Base-by-base conservation (phyloP, 2,329 filamentous ascomycete species). In the Tolypocladium ovalisporum region DNA sequence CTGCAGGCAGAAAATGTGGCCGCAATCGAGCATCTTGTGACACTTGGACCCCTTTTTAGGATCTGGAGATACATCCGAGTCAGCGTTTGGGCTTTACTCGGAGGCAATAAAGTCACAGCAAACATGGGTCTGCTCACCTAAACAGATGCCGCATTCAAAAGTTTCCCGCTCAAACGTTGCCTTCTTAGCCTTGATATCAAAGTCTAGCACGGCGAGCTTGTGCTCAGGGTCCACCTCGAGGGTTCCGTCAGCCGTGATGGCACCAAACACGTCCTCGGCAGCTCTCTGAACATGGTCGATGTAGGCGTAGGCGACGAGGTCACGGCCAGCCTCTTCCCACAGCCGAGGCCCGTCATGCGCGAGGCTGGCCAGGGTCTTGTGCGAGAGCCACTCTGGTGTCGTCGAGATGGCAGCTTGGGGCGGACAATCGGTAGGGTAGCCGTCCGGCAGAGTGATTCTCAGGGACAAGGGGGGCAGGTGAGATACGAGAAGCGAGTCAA, bases 1-100 rank as follows among this genome's bases (percentile, higher is more conserved):
- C n/a, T 83, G 72, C 22, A 87, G 75, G 70, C 94, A 99, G 68
- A 97, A 99, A 40, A 97, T 90, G 68, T 99, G 93, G 0, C 84
- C 85, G 70, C 94, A 99, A 58, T 87, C 84, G 52, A 88, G 73
- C 79, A 97, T 86, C 47, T 84, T 83, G 73, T 97, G 88, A 69
- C 94, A 97, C 13, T 78, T 81, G 0, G 76, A 73, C 1, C 94
- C 94, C 69, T 95, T 97, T 71, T 96, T 96, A 0, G 91, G 91
- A 70, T 97, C 93, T 81, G 57, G 6, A 1, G 13, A 13, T n/a
- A 12, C 4, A 3, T 36, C 68, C 61, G 71, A 67, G 56, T 54
- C 44, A 19, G 32, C 42, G 8, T n/a, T 3, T 40, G 32, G 5
- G 37, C 52, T n/a, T 40, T 17, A 12, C 2, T 17, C 32, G n/a